These are phyloP conservation scores for Jacaranda copaia DNA, from an alignment of 257 asterid species.

Conservation along the genomic window DNA sequence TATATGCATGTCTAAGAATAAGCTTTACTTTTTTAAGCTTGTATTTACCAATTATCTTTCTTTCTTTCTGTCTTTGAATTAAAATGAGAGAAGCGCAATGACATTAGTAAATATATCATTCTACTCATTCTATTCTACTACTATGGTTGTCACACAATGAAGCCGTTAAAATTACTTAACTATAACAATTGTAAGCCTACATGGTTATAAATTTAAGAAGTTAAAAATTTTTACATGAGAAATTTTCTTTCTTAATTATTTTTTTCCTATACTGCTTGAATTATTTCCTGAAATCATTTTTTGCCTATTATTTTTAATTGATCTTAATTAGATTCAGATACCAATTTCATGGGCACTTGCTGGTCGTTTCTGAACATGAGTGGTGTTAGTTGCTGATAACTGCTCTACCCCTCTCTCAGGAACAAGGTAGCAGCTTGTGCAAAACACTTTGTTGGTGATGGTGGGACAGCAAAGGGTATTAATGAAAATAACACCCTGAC, in stretches of 20 bases:
- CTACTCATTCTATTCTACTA: background rate
- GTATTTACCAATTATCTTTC: background rate
- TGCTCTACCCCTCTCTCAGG: conserved; percentile 45
- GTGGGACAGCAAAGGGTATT: conserved; percentile 81
- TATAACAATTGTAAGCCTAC: background rate
- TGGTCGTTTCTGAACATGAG: too few relatives aligned
- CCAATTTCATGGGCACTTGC: background rate
- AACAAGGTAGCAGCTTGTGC: conserved; percentile 95
- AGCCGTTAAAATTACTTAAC: conserved; percentile 11
- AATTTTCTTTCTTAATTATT: conserved; percentile 5
- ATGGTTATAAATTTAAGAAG: background rate
- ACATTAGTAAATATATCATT: conserved; percentile 13
- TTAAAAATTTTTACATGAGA: background rate
- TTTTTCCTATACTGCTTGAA: background rate
- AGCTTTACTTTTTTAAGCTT: conserved; percentile 23
- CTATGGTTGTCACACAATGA: background rate
- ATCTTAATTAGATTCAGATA: background rate
- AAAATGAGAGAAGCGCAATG: background rate
- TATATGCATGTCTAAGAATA: conserved; percentile 28
- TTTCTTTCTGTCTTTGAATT: background rate
- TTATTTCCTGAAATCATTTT: conserved; percentile 10
- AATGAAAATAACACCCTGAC: conserved; percentile 75
- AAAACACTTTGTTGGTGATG: conserved; percentile 95
- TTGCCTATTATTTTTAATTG: conserved; percentile 7
- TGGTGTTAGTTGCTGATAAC: background rate